Base-by-base conservation (phyloP, 2,329 filamentous ascomycete species). In the Pseudogymnoascus sp. region DNA sequence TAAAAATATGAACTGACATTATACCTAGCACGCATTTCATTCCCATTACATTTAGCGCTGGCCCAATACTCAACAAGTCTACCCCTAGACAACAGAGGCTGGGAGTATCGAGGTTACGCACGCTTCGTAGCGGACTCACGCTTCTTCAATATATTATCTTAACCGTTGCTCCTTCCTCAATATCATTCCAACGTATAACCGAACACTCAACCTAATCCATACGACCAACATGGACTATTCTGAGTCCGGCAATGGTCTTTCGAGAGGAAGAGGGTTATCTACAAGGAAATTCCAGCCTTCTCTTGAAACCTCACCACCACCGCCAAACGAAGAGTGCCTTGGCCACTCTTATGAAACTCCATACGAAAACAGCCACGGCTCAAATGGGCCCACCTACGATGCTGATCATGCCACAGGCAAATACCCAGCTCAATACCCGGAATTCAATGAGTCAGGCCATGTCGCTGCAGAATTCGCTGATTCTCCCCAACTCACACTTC, bases 21-120 rank as follows among this genome's bases (percentile, higher is more conserved):
- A 33, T 18, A 26, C 62, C 61, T 70, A 99, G 94, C 94, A 99
- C 72, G 94, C 94, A 28, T 99, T 99, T 81, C 94, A 99, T 76
- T 99, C 99, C 77, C 94, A 99, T 78, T 99, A 94, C 79, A 99
- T 99, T 72, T 97, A 94, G 10, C 84, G 94, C 75, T 99, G 94
- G 94, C 80, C 99, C 61, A 99, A 99, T 81, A 96, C 94, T n/a
- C 86, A 94, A 71, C 94, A 97, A 73, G 94, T 99, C 57, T 99
- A 94, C 72, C 94, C 13, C 79, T 99, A 45, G 94, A 99, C 77
- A 99, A 99, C 77, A 82, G 92, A 69, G 94, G 99, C 75, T 99
- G 94, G 94, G 94, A 99, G 73, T 99, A 34, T n/a, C n/a, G n/a
- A n/a, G n/a, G n/a, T n/a, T n/a, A n/a, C n/a, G n/a, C n/a, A n/a